Evolutionary conservation across 2,329 filamentous ascomycete genomes (phyloP), one percentile per base, ranked within the genome.

Genomic region (Penicillium polonicum): DNA sequence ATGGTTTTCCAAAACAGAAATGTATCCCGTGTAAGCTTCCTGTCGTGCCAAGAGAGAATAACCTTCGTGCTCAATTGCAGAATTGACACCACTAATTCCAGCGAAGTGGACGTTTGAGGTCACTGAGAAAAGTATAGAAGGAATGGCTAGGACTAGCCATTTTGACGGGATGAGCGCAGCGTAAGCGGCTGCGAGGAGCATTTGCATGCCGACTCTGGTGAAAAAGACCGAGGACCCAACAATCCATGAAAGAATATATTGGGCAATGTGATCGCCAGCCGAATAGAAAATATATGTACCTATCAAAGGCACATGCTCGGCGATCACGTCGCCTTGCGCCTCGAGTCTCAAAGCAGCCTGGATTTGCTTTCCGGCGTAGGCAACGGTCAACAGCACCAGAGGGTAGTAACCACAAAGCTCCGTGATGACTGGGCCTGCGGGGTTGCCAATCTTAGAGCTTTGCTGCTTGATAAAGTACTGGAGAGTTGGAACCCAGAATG

Each of bases 21-120:
- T 81, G 70, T 99, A 97, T 7, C 94, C 94, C 0, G 94, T 97
- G 48, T 89, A 75, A 0, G 92, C 96, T 74, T 97, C 94, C 63
- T 85, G 82, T 12, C 94, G 87, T 48, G 92, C 92, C 44, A 97
- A 72, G 1, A 97, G 76, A 1, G 85, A 83, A 83, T 88, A 97
- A 17, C 88, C 85, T 36, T 88, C 81, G 1, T 80, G 74, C 21
- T 79, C 75, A 43, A 97, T 77, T 0, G 85, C 87, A 5, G 77
- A 76, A 68, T 96, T 93, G 38, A 94, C 78, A 0, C 81, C 76
- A 1, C 78, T 73, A 0, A 86, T 85, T 0, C 86, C 85, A 63
- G 80, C 83, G 50, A 90, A 78, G 71, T 96, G 92, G 0, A 87
- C 83, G 72, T 97, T 97, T 52, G 87, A 80, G 36, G 88, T 78